Evolutionary conservation across 257 asterid genomes (phyloP).

Genomic region (Solanum chmielewskii): DNA sequence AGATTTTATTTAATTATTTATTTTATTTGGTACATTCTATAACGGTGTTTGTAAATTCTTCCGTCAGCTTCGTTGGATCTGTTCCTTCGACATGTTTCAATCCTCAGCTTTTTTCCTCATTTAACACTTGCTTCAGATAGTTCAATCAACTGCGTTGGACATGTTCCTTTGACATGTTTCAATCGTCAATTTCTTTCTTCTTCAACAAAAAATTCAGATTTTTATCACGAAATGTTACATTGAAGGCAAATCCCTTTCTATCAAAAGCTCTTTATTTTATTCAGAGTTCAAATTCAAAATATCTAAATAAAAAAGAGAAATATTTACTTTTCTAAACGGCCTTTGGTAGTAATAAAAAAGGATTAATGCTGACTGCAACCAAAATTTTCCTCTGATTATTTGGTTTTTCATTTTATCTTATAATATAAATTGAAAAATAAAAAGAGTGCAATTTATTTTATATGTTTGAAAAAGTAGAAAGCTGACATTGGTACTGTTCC

Average conservation of each 20-base stretch:
- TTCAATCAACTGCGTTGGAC: no score
- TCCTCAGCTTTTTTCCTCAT: no score
- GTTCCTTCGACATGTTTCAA: no score
- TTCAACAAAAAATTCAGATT: neutral
- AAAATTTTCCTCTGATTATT: neutral
- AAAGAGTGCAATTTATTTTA: neutral
- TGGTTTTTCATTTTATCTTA: neutral
- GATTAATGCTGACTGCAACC: neutral
- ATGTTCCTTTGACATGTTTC: no score
- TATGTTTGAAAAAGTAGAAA: no score
- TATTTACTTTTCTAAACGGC: rapidly evolving
- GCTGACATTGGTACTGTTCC: no score
- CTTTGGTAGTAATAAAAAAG: neutral
- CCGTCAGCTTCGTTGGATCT: rapidly evolving
- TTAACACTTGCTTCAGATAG: no score
- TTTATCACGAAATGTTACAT: rapidly evolving
- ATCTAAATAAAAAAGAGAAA: neutral
- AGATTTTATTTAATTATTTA: neutral
- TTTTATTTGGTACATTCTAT: no score
- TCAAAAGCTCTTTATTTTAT: neutral
- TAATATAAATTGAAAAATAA: neutral
- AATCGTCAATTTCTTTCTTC: no score
- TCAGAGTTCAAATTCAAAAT: neutral
- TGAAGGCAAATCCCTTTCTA: rapidly evolving
- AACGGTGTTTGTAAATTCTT: rapidly evolving